These are phyloP conservation scores for Thymus quinquecostatus DNA, from an alignment of 257 asterid species.

Conservation along the genomic window DNA sequence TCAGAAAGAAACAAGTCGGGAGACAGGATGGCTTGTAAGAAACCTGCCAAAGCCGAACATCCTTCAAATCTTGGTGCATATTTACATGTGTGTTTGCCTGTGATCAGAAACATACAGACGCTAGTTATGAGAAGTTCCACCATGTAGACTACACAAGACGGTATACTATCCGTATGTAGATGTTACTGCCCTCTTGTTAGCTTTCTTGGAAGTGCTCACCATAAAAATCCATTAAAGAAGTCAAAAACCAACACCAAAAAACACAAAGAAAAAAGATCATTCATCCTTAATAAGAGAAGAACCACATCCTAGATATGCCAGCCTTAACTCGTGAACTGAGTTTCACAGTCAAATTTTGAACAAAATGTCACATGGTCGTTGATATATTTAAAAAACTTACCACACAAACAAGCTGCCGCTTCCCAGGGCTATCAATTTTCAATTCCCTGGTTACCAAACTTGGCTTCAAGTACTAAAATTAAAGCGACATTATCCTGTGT, in stretches of 20 bases:
- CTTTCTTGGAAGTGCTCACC: not conserved
- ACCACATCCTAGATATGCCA: not conserved
- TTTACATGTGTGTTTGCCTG: constrained; percentile 98
- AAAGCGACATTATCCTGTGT: constrained; percentile 90
- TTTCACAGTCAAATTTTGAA: not conserved
- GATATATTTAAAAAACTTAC: constrained; percentile 50
- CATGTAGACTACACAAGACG: constrained; percentile 18
- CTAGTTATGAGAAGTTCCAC: constrained; percentile 33
- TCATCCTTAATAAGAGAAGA: not conserved
- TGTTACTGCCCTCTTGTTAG: not conserved
- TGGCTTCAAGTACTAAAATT: constrained; percentile 91
- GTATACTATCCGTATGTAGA: not conserved
- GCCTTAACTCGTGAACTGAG: not conserved
- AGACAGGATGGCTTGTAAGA: constrained; percentile 17
- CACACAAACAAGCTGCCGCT: constrained; percentile 97
- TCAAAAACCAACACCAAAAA: not conserved
- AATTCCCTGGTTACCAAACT: constrained; percentile 74
- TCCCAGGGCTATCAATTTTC: constrained; percentile 64
- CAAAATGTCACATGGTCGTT: not conserved
- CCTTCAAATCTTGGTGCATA: constrained; percentile 87
- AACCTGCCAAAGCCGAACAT: constrained; percentile 99
- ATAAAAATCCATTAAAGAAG: not conserved
- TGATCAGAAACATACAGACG: constrained; percentile 33
- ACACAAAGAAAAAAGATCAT: not conserved
- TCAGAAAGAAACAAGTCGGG: constrained; percentile 17